Conservation (phyloP, 2,329 filamentous ascomycete species). For the Cytospora leucostoma region DNA sequence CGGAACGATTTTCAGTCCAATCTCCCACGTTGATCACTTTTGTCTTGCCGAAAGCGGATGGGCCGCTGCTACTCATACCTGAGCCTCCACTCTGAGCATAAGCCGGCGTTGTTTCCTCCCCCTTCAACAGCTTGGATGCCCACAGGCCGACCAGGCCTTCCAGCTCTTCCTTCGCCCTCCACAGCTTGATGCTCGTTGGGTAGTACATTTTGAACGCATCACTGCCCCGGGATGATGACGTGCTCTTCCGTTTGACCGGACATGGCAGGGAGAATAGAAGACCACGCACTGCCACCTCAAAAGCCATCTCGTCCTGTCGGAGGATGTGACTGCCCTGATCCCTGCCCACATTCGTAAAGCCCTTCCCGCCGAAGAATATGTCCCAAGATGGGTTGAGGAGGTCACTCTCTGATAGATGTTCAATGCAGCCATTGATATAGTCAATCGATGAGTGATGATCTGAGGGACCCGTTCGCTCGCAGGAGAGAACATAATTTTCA, state of each 20-base stretch:
- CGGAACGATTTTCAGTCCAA: constrained; percentile 26
- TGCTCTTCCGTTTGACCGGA: constrained; percentile 73
- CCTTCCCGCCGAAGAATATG: constrained; percentile 64
- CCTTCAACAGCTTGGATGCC: constrained; percentile 61
- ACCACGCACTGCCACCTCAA: constrained; percentile 86
- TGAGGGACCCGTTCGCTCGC: constrained; percentile 56
- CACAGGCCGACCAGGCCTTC: constrained; percentile 72
- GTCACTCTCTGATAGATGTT: constrained; percentile 84
- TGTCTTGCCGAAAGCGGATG: constrained; percentile 51
- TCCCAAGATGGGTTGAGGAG: constrained; percentile 75
- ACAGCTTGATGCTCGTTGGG: constrained; percentile 79
- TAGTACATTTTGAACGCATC: constrained; percentile 91
- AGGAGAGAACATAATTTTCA: constrained; percentile 91
- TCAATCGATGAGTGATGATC: constrained; percentile 67
- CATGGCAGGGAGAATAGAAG: constrained; percentile 81
- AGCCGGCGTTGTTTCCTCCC: constrained; percentile 40
- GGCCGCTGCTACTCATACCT: constrained; percentile 41
- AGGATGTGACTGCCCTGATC: constrained; percentile 71
- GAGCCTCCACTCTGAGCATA: not conserved
- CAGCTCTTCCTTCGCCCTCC: constrained; percentile 81
- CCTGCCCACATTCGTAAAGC: constrained; percentile 52
- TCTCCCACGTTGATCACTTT: constrained; percentile 34
- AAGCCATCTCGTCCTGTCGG: constrained; percentile 91
- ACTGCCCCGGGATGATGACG: constrained; percentile 42
- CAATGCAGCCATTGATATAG: constrained; percentile 81